Percentiles rank a stretch among this genome's conserved stretches.
phyloP scores from a whole-genome alignment of 805 yeast species.

The Zygosaccharomyces lentus region DNA sequence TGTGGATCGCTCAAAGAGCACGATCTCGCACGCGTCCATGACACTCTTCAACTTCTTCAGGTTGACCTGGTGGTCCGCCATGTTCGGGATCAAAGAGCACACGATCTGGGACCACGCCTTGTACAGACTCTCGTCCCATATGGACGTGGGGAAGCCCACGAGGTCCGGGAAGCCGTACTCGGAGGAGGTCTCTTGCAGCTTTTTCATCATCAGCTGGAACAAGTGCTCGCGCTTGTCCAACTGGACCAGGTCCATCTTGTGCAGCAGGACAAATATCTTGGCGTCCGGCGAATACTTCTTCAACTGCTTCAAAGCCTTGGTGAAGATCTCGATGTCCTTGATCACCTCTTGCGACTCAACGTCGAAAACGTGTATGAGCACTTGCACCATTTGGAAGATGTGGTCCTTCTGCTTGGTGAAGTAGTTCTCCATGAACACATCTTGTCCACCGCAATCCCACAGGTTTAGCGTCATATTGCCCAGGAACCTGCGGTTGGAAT shows the following conservation, averaged over 20 bases:
- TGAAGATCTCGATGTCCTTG: slow-evolving; percentile 89
- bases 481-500: slow-evolving; percentile 84
- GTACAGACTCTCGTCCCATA: slow-evolving; percentile 94
- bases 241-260: slow-evolving; percentile 95
- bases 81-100: slow-evolving; percentile 90
- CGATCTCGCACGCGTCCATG: slow-evolving; percentile 82
- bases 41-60: slow-evolving; percentile 67
- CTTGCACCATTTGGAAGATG: slow-evolving; percentile 93
- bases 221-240: slow-evolving; percentile 79
- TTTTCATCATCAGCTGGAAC: slow-evolving; percentile 78
- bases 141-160: slow-evolving; percentile 88
- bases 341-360: slow-evolving; percentile 89
- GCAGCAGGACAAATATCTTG: slow-evolving; percentile 83
- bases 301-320: slow-evolving; percentile 74
- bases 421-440: slow-evolving; percentile 92
- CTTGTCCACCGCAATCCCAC: slow-evolving; percentile 99
- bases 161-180: slow-evolving; percentile 61
- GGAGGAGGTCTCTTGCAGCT: slow-evolving; percentile 67
- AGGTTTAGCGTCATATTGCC: slow-evolving; percentile 93
- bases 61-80: slow-evolving; percentile 71
- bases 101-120: slow-evolving; percentile 98
- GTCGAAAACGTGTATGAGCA: slow-evolving; percentile 91
- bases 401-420: slow-evolving; percentile 84
- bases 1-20: slow-evolving; percentile 88
- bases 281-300: slow-evolving; percentile 85